Evolutionary conservation across 345 rosid species (phyloP).

Genomic region (Crucihimalaya himalaica): DNA sequence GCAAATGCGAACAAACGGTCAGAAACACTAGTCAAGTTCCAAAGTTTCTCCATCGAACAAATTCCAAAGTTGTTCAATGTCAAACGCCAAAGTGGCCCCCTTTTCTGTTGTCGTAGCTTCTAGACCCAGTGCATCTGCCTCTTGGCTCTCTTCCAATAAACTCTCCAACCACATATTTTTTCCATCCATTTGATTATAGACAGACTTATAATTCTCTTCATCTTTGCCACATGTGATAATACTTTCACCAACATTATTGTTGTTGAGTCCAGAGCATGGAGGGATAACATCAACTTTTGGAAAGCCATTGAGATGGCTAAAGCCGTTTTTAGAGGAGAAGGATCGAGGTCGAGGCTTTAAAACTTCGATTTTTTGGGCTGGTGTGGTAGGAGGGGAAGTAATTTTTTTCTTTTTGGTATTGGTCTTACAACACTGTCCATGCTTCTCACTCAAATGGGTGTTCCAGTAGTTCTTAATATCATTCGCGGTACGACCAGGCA

Average conservation of each 20-base stretch:
- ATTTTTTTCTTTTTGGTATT: too few relatives aligned
- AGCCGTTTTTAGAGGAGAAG: too few relatives aligned
- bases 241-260: slow-evolving; percentile 2
- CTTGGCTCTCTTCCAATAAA: slow-evolving; percentile 26
- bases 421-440: too few relatives aligned
- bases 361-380: too few relatives aligned
- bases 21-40: slow-evolving; percentile 17
- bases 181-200: slow-evolving; percentile 2
- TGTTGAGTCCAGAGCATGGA: neutral
- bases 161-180: slow-evolving; percentile 36
- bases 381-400: too few relatives aligned
- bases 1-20: neutral
- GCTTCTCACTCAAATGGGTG: too few relatives aligned
- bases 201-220: neutral
- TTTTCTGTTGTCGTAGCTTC: neutral
- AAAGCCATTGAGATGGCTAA: neutral
- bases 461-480: too few relatives aligned
- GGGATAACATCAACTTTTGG: slow-evolving; percentile 11
- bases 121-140: neutral
- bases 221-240: slow-evolving; percentile 24
- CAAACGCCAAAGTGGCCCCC: slow-evolving; percentile 5
- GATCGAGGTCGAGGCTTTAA: too few relatives aligned
- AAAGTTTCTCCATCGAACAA: slow-evolving; percentile 17
- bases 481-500: too few relatives aligned
- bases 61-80: slow-evolving; percentile 38